Evolutionary conservation across 1,284 basidiomycete genomes (phyloP).

Genomic region (Rhodotorula glutinis): DNA sequence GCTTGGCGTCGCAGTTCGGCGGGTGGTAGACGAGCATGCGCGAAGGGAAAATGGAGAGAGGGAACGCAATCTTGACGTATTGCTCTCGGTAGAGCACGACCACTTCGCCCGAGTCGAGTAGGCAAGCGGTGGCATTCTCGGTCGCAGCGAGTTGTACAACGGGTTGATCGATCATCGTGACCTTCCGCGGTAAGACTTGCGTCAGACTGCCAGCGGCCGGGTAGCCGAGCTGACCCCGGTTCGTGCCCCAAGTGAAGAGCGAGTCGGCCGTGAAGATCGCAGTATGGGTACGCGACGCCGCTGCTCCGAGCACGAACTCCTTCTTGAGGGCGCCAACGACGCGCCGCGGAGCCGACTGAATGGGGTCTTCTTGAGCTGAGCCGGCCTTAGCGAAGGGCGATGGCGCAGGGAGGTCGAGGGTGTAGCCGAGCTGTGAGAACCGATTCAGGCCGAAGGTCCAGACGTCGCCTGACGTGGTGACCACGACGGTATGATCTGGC

Average conservation of each 20-base stretch:
- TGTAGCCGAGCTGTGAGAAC: slow-evolving; percentile 83
- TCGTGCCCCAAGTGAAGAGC: slow-evolving; percentile 96
- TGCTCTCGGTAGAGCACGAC: slow-evolving; percentile 76
- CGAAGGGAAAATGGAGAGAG: slow-evolving; percentile 36
- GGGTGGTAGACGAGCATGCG: slow-evolving; percentile 63
- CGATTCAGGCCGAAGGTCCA: slow-evolving; percentile 87
- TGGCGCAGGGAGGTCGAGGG: slow-evolving; percentile 59
- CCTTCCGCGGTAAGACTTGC: slow-evolving; percentile 76
- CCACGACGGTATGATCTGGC: slow-evolving; percentile 87
- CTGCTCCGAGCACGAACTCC: slow-evolving; percentile 74
- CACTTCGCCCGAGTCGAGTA: slow-evolving; percentile 71
- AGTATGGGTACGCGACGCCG: slow-evolving; percentile 81
- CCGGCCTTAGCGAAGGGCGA: slow-evolving; percentile 22
- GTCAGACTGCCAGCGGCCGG: slow-evolving; percentile 62
- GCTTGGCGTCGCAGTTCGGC: slow-evolving; percentile 61
- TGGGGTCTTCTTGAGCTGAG: slow-evolving; percentile 53
- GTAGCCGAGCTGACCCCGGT: slow-evolving; percentile 82
- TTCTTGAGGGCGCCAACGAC: slow-evolving; percentile 76
- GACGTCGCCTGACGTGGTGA: slow-evolving; percentile 76
- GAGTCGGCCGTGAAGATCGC: slow-evolving; percentile 80
- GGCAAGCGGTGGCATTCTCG: slow-evolving; percentile 69
- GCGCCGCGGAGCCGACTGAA: slow-evolving; percentile 73
- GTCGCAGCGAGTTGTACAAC: slow-evolving; percentile 56
- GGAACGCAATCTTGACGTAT: slow-evolving; percentile 63
- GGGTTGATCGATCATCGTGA: slow-evolving; percentile 69